Conservation (phyloP, 108 stramenopile species). For the Cyclotella baltica region DNA sequence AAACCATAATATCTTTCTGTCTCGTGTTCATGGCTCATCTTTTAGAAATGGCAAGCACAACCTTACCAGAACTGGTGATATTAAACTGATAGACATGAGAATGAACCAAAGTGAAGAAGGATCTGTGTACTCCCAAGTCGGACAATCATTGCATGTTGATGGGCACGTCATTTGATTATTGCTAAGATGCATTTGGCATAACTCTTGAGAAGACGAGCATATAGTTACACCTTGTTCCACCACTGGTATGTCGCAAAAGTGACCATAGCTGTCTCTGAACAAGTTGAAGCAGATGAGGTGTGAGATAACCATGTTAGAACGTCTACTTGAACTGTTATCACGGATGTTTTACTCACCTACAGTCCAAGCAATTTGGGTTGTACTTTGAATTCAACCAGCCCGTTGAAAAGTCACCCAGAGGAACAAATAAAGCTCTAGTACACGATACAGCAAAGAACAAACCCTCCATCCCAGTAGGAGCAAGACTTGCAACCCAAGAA, state of each 20-base stretch:
- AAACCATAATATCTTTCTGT: too few species aligned
- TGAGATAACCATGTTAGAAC: background rate
- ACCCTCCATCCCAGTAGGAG: conserved; percentile 53
- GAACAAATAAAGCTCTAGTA: conserved; percentile 36
- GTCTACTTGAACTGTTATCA: background rate
- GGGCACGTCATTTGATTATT: conserved; percentile 37
- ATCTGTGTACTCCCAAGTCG: conserved; percentile 48
- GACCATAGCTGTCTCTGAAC: conserved; percentile 43
- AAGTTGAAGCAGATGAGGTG: background rate
- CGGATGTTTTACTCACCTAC: conserved; percentile 8
- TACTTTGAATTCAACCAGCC: conserved; percentile 44
- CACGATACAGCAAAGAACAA: conserved; percentile 48
- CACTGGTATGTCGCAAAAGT: conserved; percentile 36
- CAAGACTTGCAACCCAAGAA: conserved; percentile 44
- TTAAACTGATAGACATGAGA: conserved; percentile 33
- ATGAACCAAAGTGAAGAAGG: conserved; percentile 48
- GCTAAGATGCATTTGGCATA: conserved; percentile 18
- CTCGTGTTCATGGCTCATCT: too few species aligned
- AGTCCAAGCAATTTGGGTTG: conserved; percentile 44
- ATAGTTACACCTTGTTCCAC: background rate
- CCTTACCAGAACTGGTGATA: conserved; percentile 37
- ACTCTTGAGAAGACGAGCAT: conserved; percentile 41
- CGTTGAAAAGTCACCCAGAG: conserved; percentile 39
- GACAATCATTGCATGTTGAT: conserved; percentile 49
- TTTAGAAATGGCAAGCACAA: conserved; percentile 41